These are phyloP conservation scores for Aspergillus latus DNA, from an alignment of 2,329 filamentous ascomycete genomes.

Conservation along the genomic window DNA sequence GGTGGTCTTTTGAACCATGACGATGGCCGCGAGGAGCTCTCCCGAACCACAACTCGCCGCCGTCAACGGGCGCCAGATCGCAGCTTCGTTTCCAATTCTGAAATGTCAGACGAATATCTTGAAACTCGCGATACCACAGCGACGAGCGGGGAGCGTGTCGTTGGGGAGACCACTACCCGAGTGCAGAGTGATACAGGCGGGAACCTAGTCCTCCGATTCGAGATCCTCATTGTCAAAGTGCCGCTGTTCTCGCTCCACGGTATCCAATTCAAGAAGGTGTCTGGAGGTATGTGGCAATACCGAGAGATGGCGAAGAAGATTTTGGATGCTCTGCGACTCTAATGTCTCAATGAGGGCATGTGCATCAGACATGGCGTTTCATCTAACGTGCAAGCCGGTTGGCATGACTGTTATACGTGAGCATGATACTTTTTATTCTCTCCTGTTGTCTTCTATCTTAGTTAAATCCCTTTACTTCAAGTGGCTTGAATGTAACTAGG, in stretches of 20 bases:
- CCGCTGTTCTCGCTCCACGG: slow-evolving; percentile 89
- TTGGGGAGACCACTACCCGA: slow-evolving; percentile 87
- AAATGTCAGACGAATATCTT: slow-evolving; percentile 76
- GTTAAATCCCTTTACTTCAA: slow-evolving; percentile 11
- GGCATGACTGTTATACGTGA: slow-evolving; percentile 31
- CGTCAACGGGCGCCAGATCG: slow-evolving; percentile 56
- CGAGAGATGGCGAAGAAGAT: slow-evolving; percentile 98
- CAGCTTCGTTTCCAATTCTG: slow-evolving; percentile 80
- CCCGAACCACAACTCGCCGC: slow-evolving; percentile 46
- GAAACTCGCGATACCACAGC: slow-evolving; percentile 45
- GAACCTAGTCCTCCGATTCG: slow-evolving; percentile 82
- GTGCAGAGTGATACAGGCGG: slow-evolving; percentile 86
- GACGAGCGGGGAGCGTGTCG: slow-evolving; percentile 58
- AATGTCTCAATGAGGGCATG: slow-evolving; percentile 12
- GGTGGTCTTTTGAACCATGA: slow-evolving; percentile 68
- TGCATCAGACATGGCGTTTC: slow-evolving; percentile 15
- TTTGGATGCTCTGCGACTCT: slow-evolving; percentile 79
- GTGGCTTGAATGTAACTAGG: slow-evolving; percentile 16
- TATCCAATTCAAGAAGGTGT: slow-evolving; percentile 96
- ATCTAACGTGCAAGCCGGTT: slow-evolving; percentile 18
- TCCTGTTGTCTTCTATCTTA: slow-evolving; percentile 18
- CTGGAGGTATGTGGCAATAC: slow-evolving; percentile 96
- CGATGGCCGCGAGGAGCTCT: slow-evolving; percentile 63
- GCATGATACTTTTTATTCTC: slow-evolving; percentile 24
- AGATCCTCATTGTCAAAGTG: slow-evolving; percentile 97